A percentile compares a stretch with the other conserved stretches of the same genome.
phyloP scores from a whole-genome alignment of 768 basidiomycete genomes.

The Phaffia australis region DNA sequence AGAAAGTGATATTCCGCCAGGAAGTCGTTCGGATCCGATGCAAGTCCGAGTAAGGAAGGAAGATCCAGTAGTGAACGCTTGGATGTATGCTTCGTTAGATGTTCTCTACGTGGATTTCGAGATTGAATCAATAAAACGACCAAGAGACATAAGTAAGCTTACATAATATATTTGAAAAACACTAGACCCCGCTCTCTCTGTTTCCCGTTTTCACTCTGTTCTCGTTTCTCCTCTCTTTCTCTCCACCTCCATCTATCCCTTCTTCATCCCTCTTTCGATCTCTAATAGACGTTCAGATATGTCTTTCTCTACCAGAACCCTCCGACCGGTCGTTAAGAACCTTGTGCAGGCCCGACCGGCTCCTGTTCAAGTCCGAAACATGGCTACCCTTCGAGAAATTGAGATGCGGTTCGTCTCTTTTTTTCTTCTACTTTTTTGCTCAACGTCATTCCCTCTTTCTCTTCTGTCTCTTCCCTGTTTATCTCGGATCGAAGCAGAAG shows the following conservation, averaged over 20 bases:
- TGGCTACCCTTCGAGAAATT: slow-evolving; percentile 94
- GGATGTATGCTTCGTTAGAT: too few relatives aligned
- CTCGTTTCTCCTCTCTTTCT: slow-evolving; percentile 1
- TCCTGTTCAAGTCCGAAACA: slow-evolving; percentile 28
- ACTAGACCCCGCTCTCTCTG: too few relatives aligned
- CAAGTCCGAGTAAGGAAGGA: too few relatives aligned
- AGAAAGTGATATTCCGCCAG: too few relatives aligned
- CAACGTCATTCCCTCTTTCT: neutral
- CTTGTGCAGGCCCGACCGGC: slow-evolving; percentile 23
- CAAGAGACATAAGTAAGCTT: too few relatives aligned
- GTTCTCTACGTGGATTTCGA: too few relatives aligned
- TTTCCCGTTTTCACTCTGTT: too few relatives aligned
- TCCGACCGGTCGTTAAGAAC: slow-evolving; percentile 17
- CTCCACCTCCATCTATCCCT: neutral
- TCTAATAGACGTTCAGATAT: neutral
- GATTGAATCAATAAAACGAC: too few relatives aligned
- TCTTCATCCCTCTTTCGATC: neutral
- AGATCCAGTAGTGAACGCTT: too few relatives aligned
- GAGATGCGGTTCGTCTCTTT: slow-evolving; percentile 54
- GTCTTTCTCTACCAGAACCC: slow-evolving; percentile 23
- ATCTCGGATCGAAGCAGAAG: neutral
- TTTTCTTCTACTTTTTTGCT: slow-evolving; percentile 9
- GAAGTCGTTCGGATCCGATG: too few relatives aligned
- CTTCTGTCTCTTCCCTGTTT: neutral
- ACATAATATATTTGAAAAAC: too few relatives aligned